A percentile compares a stretch with the other conserved stretches of the same genome.
Evolutionary conservation across 208 protist species (phyloP).

Genomic region (Leishmania tarentolae): DNA sequence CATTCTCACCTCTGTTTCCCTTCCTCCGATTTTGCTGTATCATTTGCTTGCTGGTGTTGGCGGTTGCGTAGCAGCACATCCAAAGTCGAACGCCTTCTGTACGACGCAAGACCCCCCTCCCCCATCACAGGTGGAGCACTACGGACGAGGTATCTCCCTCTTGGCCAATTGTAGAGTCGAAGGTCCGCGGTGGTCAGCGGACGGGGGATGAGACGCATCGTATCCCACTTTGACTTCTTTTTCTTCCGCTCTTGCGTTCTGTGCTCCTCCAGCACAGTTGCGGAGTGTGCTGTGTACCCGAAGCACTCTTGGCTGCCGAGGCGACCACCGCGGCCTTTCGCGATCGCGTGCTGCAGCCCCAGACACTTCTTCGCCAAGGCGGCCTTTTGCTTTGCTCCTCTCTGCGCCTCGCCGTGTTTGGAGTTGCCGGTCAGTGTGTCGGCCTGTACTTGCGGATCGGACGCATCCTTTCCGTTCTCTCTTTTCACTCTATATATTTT

Average conservation of each 20-base stretch:
- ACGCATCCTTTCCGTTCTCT: not conserved
- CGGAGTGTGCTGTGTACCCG: not conserved
- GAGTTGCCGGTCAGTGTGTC: not conserved
- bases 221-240: conserved; percentile 4
- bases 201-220: not conserved
- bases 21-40: not conserved
- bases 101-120: not conserved
- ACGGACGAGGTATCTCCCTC: not conserved
- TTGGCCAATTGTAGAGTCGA: not conserved
- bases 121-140: not conserved
- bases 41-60: not conserved
- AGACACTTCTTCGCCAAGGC: not conserved
- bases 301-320: not conserved
- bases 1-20: not conserved
- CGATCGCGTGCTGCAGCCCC: not conserved
- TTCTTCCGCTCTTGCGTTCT: conserved; percentile 2
- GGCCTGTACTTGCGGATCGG: not conserved
- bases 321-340: not conserved
- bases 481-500: not conserved
- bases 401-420: not conserved
- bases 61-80: not conserved
- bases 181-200: not conserved
- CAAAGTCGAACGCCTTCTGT: not conserved
- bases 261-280: not conserved
- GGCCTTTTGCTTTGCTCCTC: not conserved